Conservation (phyloP, 2,329 filamentous ascomycete genomes). For the Dothidotthia symphoricarpi region DNA sequence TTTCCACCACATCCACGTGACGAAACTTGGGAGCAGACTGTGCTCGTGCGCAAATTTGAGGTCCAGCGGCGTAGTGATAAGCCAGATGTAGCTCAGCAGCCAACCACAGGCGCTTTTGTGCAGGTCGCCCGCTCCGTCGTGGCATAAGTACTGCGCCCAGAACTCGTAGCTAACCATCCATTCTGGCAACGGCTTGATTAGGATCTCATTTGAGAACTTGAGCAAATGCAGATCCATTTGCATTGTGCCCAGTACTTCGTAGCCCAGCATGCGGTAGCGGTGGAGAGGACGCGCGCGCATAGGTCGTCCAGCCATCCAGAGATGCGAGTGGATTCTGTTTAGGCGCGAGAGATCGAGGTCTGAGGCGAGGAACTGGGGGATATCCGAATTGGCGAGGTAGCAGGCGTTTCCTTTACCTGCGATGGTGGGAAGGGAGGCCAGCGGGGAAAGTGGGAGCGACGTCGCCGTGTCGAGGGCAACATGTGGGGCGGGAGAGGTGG, state of each 20-base stretch:
- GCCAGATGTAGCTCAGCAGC: conserved; percentile 39
- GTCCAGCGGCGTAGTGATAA: conserved; percentile 35
- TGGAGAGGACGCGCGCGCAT: conserved; percentile 39
- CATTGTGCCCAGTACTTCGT: conserved; percentile 31
- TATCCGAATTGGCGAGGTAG: conserved; percentile 26
- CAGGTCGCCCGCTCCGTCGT: conserved; percentile 3
- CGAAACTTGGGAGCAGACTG: conserved; percentile 25
- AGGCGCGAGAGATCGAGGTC: conserved; percentile 34
- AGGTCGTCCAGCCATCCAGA: conserved; percentile 41
- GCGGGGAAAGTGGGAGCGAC: conserved; percentile 19
- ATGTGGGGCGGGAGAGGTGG: conserved; percentile 13
- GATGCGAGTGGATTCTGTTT: conserved; percentile 34
- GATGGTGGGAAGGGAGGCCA: conserved; percentile 39
- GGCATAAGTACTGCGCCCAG: conserved; percentile 32
- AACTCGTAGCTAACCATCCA: conserved; percentile 33
- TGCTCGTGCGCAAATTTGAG: conserved; percentile 35
- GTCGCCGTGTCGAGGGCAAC: conserved; percentile 21
- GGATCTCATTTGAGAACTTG: conserved; percentile 30
- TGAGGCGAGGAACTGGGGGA: conserved; percentile 25
- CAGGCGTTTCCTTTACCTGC: conserved; percentile 15
- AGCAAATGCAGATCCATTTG: conserved; percentile 41
- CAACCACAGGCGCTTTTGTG: conserved; percentile 33
- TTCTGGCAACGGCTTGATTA: conserved; percentile 37
- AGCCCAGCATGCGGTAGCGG: conserved; percentile 38
- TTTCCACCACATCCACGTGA: conserved; percentile 40